These are phyloP conservation scores for Soucietia sequanensis DNA, from an alignment of 805 yeast species.

Conservation along the genomic window DNA sequence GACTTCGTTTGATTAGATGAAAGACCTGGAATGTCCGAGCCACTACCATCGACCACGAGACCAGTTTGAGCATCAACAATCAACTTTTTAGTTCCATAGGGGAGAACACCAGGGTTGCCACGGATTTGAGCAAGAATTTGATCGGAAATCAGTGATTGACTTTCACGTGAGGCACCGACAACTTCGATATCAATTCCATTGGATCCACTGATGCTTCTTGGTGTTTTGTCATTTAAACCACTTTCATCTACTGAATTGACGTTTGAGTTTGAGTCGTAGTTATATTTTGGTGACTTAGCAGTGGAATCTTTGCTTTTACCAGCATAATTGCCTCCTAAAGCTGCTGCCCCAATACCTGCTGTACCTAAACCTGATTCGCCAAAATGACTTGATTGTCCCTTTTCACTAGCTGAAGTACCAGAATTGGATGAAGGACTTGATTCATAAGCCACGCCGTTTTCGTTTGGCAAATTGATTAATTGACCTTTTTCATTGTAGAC, in stretches of 20 bases:
- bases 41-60: slow-evolving; percentile 12
- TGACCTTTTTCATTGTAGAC: slow-evolving; percentile 27
- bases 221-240: slow-evolving; percentile 1
- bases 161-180: slow-evolving; percentile 13
- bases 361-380: slow-evolving; percentile 1
- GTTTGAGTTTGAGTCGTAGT: not conserved
- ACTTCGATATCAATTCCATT: slow-evolving; percentile 9
- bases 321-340: not conserved
- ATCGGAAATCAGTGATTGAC: slow-evolving; percentile 3
- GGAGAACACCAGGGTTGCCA: slow-evolving; percentile 11
- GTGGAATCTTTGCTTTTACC: not conserved
- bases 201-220: slow-evolving; percentile 6
- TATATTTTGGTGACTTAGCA: not conserved
- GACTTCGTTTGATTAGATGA: slow-evolving; percentile 11
- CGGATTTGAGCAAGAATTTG: slow-evolving; percentile 8
- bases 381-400: not conserved
- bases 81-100: slow-evolving; percentile 10
- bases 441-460: not conserved
- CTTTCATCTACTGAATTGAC: not conserved
- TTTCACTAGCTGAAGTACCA: not conserved
- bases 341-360: slow-evolving; percentile 2
- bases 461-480: slow-evolving; percentile 1
- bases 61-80: slow-evolving; percentile 16
- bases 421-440: not conserved
- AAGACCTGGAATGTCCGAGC: slow-evolving; percentile 12